Evolutionary conservation across 164 flowering plant species (phyloP).

Genomic region (Euptelea pleiosperma): DNA sequence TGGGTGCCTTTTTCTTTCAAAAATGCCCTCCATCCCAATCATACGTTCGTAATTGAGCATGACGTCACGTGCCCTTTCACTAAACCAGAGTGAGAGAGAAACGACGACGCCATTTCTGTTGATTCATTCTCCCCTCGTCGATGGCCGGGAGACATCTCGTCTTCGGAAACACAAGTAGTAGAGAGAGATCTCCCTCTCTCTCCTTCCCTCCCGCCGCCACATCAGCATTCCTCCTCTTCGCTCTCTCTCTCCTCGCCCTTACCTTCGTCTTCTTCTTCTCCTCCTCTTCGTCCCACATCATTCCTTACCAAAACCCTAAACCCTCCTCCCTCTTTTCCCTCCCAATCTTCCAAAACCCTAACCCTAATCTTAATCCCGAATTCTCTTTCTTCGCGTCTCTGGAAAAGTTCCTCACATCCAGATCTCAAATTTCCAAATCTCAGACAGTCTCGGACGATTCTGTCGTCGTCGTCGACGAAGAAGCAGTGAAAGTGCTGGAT

Average conservation of each 20-base stretch:
- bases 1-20: no score
- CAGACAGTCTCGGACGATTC: constrained; percentile 29
- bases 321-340: not conserved
- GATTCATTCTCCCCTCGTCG: not conserved
- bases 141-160: constrained; percentile 10
- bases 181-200: constrained; percentile 7
- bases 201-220: not conserved
- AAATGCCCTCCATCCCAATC: no score
- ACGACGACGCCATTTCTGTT: no score
- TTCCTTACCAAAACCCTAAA: not conserved
- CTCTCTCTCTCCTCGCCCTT: constrained; percentile 7
- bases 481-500: constrained; percentile 40
- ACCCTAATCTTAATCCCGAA: constrained; percentile 29
- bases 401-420: constrained; percentile 51
- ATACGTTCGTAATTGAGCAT: no score
- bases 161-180: no score
- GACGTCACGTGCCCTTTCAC: no score
- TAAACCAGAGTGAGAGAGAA: no score
- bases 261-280: constrained; percentile 13
- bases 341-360: constrained; percentile 15
- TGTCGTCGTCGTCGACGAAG: constrained; percentile 15
- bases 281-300: constrained; percentile 2
- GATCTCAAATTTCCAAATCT: constrained; percentile 14
- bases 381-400: constrained; percentile 75
- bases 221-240: not conserved